phyloP scores from a whole-genome alignment of 2,329 filamentous ascomycete species.

The Aspergillus hortae region DNA sequence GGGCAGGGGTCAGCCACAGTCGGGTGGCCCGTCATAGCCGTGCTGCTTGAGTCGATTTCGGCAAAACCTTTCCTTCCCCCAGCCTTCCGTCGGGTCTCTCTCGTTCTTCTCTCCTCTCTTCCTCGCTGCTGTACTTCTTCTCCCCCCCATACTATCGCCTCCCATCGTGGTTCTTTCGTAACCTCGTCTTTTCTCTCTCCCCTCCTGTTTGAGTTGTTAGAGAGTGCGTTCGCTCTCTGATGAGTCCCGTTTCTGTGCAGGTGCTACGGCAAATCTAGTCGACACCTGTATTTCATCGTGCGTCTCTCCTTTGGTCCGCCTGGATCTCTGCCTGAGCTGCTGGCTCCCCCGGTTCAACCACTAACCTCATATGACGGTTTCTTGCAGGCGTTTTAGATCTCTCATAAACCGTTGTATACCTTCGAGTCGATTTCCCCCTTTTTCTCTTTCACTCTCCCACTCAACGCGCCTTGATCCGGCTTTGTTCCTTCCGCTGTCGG shows the following conservation, averaged over 20 bases:
- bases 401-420: neutral
- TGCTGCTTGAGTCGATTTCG: slow-evolving; percentile 7
- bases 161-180: neutral
- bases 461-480: neutral
- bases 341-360: neutral
- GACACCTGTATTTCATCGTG: slow-evolving; percentile 32
- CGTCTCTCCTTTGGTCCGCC: slow-evolving; percentile 21
- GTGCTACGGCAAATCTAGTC: slow-evolving; percentile 41
- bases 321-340: slow-evolving; percentile 3
- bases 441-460: neutral
- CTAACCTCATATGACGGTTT: neutral
- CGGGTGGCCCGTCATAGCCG: slow-evolving; percentile 26
- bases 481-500: slow-evolving; percentile 12
- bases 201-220: slow-evolving; percentile 11
- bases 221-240: slow-evolving; percentile 38
- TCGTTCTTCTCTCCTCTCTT: slow-evolving; percentile 1
- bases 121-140: neutral
- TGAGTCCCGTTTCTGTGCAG: slow-evolving; percentile 36
- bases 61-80: slow-evolving; percentile 10
- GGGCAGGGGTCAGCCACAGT: slow-evolving; percentile 13
- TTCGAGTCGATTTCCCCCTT: neutral
- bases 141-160: slow-evolving; percentile 7
- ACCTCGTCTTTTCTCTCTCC: neutral
- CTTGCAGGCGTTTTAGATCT: neutral
- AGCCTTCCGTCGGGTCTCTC: neutral